Percentiles rank a stretch among this genome's conserved stretches.
Evolutionary conservation across 805 yeast species (phyloP).

Genomic region (Yamadazyma kitorensis): DNA sequence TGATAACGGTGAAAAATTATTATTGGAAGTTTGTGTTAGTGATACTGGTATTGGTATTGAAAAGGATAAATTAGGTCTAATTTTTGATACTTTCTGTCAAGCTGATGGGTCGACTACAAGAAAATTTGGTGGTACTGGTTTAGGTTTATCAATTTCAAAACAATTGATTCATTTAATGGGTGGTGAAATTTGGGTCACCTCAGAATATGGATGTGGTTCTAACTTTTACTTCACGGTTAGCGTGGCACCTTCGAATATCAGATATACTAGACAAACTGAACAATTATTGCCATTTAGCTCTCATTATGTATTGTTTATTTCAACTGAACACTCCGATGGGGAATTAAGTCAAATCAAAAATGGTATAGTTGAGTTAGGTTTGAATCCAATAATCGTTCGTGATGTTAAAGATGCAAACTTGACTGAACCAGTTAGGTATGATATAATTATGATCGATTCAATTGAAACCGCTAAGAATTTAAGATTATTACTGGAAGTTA

Average conservation of each 20-base stretch:
- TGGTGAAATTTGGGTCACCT: conserved; percentile 89
- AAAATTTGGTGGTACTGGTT: conserved; percentile 91
- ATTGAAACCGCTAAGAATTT: conserved; percentile 70
- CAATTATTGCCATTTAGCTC: conserved; percentile 67
- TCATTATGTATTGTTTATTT: conserved; percentile 68
- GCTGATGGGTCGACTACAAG: conserved; percentile 94
- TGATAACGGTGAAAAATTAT: conserved; percentile 44
- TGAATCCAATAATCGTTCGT: conserved; percentile 60
- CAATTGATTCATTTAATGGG: conserved; percentile 89
- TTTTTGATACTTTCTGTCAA: conserved; percentile 87
- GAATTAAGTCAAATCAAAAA: conserved; percentile 51
- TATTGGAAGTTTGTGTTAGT: conserved; percentile 78
- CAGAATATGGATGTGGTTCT: conserved; percentile 77
- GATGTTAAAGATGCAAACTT: conserved; percentile 57
- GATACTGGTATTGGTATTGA: conserved; percentile 92
- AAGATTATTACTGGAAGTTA: conserved; percentile 69
- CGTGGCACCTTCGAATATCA: conserved; percentile 68
- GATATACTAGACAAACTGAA: conserved; percentile 63
- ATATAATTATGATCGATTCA: conserved; percentile 79
- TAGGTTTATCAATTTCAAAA: conserved; percentile 84
- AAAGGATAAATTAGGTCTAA: conserved; percentile 77
- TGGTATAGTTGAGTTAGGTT: conserved; percentile 51
- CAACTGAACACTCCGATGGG: conserved; percentile 55
- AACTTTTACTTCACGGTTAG: conserved; percentile 78
- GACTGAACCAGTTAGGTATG: conserved; percentile 59